Percentiles rank a stretch among this genome's conserved stretches.
Evolutionary conservation across 148 eudicot species (phyloP).

Genomic region (Spergularia marina): DNA sequence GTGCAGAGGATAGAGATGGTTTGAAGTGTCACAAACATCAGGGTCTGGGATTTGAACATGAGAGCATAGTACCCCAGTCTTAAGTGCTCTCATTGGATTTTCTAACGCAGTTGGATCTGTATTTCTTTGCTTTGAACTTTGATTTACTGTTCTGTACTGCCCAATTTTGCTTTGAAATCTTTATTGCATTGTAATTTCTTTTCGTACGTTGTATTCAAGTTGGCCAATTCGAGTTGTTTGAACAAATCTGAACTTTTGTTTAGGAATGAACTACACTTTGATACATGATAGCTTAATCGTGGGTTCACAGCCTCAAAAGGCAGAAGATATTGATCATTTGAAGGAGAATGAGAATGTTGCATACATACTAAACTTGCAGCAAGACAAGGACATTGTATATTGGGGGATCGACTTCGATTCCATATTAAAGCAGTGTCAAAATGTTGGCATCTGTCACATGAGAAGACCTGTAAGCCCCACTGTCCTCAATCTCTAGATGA

Average conservation of each 20-base stretch:
- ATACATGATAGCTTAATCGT: conserved; percentile 79
- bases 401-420: conserved; percentile 82
- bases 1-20: neutral
- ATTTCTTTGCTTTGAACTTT: neutral
- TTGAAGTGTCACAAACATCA: too few relatives aligned
- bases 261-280: conserved; percentile 89
- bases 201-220: neutral
- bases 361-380: conserved; percentile 88
- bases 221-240: neutral
- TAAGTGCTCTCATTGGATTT: neutral
- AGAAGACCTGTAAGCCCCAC: conserved; percentile 77
- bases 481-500: neutral
- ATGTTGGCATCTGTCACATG: conserved; percentile 69
- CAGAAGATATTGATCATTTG: conserved; percentile 87
- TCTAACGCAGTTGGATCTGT: too few relatives aligned
- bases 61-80: neutral
- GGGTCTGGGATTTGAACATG: neutral
- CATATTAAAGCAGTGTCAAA: conserved; percentile 50
- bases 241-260: conserved; percentile 10
- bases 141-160: neutral
- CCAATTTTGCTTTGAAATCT: neutral
- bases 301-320: conserved; percentile 94
- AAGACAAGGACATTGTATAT: conserved; percentile 79
- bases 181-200: neutral
- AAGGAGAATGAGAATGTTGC: conserved; percentile 68